These are phyloP conservation scores for Mortierella sp. DNA, from an alignment of 371 early-diverging fungal genomes.

Conservation along the genomic window DNA sequence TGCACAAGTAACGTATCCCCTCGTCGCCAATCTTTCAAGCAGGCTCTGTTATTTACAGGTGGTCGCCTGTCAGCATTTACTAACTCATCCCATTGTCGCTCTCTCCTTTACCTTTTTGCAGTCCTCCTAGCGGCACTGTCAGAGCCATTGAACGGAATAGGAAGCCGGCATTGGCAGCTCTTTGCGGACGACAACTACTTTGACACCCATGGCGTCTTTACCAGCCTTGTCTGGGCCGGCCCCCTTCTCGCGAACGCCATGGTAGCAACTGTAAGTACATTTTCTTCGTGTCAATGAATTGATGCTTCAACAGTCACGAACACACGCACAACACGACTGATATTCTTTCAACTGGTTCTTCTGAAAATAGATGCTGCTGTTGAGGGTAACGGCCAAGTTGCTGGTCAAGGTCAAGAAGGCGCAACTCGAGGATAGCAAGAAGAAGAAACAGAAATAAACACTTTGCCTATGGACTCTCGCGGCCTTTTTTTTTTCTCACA, in stretches of 20 bases:
- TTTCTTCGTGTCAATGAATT: neutral
- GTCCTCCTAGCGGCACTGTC: constrained; percentile 48
- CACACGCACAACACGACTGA: neutral
- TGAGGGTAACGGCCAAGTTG: constrained; percentile 23
- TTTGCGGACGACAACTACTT: constrained; percentile 57
- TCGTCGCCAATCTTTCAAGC: neutral
- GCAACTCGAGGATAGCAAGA: constrained; percentile 26
- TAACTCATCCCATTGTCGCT: neutral
- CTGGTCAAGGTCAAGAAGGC: constrained; percentile 42
- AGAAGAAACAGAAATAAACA: constrained; percentile 43
- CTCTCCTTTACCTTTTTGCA: neutral
- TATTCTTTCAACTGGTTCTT: neutral
- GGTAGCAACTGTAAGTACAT: constrained; percentile 25
- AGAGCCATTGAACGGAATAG: constrained; percentile 51
- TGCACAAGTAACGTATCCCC: constrained; percentile 29
- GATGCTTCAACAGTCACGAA: neutral
- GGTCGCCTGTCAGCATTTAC: neutral
- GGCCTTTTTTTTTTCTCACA: neutral
- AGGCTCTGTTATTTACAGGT: too few relatives aligned
- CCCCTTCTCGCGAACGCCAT: constrained; percentile 43
- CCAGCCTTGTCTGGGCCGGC: constrained; percentile 37
- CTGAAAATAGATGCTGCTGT: constrained; percentile 27
- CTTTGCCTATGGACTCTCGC: neutral
- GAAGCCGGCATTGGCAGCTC: constrained; percentile 44
- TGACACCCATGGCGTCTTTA: constrained; percentile 52